Base-by-base conservation (phyloP, 106 monocot species). In the Allium fistulosum region DNA sequence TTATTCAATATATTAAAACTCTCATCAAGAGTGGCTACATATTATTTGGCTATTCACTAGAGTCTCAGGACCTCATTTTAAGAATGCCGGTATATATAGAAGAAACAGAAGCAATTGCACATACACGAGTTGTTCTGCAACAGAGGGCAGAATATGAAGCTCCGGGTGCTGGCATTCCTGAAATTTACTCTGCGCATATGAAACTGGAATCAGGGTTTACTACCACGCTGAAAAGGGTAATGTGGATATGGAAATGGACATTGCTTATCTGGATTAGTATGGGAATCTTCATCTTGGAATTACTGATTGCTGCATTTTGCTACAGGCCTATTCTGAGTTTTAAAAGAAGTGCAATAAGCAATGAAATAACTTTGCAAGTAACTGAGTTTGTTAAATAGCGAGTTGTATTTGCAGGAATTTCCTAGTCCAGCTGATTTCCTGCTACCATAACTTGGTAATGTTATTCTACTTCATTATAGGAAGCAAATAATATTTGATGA, bases 241-340 rank as follows among this genome's bases (percentile, higher is more conserved):
- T 85, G 17, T 85, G 85, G 85, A 66, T 68, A 11, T 85, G 85
- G 85, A 78, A 69, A 59, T 59, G 71, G 70, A 85, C 81, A 26
- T 8, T 81, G 15, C 79, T 81, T 65, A 69, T 85, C 17, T 75
- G 81, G 78, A 61, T 79, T 22, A 57, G 60, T 72, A 78, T 72
- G 61, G 60, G 69, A 4, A 11, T 79, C 10, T 85, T 81, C 48
- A 26, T 70, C 17, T 63, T 58, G 12, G 81, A 78, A 55, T 28
- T 81, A 57, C 28, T 69, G 45, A 22, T 79, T 15, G 26, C 75
- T 56, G 61, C 81, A 18, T 11, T 79, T 8, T 85, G 81, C 61
- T 85, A 72, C 67, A 71, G 71, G 15, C 73, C 81, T 46, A 28
- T 81, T 57, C 14, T 81, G 69, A 49, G 78, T 57, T 81, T 78